Evolutionary conservation across 345 rosid species (phyloP).

Genomic region (Trapa incisa): DNA sequence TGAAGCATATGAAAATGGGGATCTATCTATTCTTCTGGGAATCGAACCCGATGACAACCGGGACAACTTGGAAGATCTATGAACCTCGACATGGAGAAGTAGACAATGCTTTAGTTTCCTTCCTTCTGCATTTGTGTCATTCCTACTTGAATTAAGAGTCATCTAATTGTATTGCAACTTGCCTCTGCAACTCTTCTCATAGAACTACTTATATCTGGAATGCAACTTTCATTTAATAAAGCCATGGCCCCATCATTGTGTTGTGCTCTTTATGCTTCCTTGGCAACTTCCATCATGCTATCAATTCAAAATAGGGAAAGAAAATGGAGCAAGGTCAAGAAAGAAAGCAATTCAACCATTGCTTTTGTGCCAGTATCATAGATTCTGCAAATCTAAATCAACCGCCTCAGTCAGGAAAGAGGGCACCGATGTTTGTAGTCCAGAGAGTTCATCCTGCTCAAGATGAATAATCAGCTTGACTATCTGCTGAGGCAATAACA

Average conservation of each 20-base stretch:
- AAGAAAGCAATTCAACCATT: background rate
- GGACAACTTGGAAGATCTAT: background rate
- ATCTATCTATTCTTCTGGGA: conserved; percentile 57
- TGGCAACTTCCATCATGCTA: too few relatives aligned
- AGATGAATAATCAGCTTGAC: too few relatives aligned
- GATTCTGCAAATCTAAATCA: background rate
- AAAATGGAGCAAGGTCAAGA: background rate
- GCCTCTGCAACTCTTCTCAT: background rate
- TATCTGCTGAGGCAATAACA: too few relatives aligned
- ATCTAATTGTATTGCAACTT: background rate
- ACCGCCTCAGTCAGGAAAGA: background rate
- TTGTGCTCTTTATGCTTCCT: background rate
- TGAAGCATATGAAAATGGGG: conserved; percentile 61
- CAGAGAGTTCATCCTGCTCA: too few relatives aligned
- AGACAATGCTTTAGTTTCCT: background rate
- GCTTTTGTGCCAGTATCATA: background rate
- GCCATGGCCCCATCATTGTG: too few relatives aligned
- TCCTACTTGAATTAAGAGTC: background rate
- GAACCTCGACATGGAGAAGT: background rate
- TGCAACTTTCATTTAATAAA: too few relatives aligned
- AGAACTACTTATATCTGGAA: background rate
- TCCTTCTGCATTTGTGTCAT: background rate
- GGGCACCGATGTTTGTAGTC: too few relatives aligned
- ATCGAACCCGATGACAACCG: conserved; percentile 11
- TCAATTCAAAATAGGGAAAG: background rate